A percentile compares a stretch with the other conserved stretches of the same genome.
Conservation (phyloP, 805 yeast genomes). For the Kazachstania kunashirensis region DNA sequence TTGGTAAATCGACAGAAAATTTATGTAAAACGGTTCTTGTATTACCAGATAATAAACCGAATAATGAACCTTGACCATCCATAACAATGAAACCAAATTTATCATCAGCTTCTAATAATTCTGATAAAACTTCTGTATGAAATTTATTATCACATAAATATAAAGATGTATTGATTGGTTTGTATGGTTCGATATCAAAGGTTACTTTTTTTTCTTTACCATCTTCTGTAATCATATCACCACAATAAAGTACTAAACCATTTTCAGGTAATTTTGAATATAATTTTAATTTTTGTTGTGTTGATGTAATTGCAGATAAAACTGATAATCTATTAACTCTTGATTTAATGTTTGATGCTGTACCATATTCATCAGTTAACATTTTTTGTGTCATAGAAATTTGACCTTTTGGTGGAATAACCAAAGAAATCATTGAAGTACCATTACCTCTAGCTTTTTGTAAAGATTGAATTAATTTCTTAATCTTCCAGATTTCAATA, state of each 20-base stretch:
- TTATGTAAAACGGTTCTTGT: constrained; percentile 93
- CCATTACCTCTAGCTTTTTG: constrained; percentile 96
- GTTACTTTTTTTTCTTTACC: constrained; percentile 96
- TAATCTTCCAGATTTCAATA: constrained; percentile 98
- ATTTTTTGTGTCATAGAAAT: constrained; percentile 77
- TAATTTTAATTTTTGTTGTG: constrained; percentile 90
- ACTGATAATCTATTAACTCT: constrained; percentile 95
- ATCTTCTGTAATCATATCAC: constrained; percentile 94
- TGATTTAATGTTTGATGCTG: constrained; percentile 95
- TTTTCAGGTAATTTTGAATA: constrained; percentile 86
- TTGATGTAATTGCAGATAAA: constrained; percentile 91
- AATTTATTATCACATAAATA: constrained; percentile 96
- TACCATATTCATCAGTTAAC: constrained; percentile 97
- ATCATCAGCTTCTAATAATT: constrained; percentile 89
- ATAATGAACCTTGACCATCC: constrained; percentile 99
- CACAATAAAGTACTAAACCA: constrained; percentile 95
- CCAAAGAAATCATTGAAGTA: constrained; percentile 95
- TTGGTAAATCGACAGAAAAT: constrained; percentile 94
- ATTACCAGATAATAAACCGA: constrained; percentile 93
- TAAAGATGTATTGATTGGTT: constrained; percentile 94
- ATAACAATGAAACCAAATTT: constrained; percentile 94
- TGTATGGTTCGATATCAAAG: constrained; percentile 97
- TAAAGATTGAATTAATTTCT: constrained; percentile 80
- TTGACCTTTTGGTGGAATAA: constrained; percentile 93
- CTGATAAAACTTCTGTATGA: constrained; percentile 94